Evolutionary conservation across 1,284 basidiomycete genomes (phyloP).

Genomic region (Boletus austroedulis): DNA sequence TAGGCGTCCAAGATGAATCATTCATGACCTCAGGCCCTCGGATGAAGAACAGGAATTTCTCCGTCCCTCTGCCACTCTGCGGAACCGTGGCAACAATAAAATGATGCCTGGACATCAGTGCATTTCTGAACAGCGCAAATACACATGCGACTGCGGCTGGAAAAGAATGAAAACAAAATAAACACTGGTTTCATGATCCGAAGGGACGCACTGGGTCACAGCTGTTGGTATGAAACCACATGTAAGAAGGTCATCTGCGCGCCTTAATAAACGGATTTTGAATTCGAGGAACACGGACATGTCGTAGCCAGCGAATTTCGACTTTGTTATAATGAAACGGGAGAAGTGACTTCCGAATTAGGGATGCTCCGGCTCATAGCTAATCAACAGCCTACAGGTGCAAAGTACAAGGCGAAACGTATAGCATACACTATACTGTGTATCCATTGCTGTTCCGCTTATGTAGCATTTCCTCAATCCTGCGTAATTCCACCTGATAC

Average conservation of each 20-base stretch:
- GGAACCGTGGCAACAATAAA: neutral
- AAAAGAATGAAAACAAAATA: neutral
- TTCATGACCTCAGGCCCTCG: conserved; percentile 20
- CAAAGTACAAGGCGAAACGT: neutral
- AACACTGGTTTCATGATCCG: neutral
- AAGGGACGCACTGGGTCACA: neutral
- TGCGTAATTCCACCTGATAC: conserved; percentile 29
- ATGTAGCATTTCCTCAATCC: conserved; percentile 27
- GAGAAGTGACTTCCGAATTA: no score
- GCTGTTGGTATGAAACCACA: neutral
- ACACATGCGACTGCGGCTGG: neutral
- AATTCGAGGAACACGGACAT: no score
- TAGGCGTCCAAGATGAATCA: conserved; percentile 18
- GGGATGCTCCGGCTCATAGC: no score
- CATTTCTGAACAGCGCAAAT: neutral
- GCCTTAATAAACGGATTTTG: no score
- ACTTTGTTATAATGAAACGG: no score
- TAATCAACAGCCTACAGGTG: no score
- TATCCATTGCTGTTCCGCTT: conserved; percentile 5
- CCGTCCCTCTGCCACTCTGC: neutral
- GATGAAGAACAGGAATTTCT: conserved; percentile 1
- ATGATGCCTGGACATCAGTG: neutral
- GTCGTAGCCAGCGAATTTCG: no score
- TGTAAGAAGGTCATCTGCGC: neutral
- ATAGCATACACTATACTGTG: neutral